A percentile compares a stretch with the other conserved stretches of the same genome.
These are phyloP conservation scores for Penicillium sp. DNA, from an alignment of 2,329 filamentous ascomycete genomes.

Conservation along the genomic window DNA sequence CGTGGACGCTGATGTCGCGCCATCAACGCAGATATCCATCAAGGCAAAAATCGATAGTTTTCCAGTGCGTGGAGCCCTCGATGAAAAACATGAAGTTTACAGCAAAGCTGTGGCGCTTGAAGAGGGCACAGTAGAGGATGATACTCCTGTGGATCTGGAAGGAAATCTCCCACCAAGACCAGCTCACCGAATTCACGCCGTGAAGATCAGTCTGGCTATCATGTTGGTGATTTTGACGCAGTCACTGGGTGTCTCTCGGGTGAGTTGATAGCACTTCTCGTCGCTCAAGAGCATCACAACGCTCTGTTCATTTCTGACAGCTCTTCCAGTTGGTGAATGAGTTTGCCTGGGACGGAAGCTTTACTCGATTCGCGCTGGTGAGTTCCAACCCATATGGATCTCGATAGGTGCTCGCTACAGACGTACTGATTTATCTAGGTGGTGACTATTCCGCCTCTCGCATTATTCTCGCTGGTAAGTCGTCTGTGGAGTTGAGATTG, in stretches of 20 bases:
- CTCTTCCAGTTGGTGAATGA: slow-evolving; percentile 8
- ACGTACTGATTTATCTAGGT: slow-evolving; percentile 2
- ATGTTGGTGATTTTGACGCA: slow-evolving; percentile 14
- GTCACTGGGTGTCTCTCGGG: slow-evolving; percentile 8
- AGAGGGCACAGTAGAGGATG: slow-evolving; percentile 6
- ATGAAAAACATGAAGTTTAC: slow-evolving; percentile 13
- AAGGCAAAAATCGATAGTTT: background rate
- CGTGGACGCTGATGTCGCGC: background rate
- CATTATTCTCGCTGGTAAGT: slow-evolving; percentile 11
- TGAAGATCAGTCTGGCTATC: slow-evolving; percentile 13
- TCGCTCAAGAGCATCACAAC: too few relatives aligned
- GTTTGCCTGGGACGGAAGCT: slow-evolving; percentile 10
- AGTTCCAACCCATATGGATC: background rate
- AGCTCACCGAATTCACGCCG: slow-evolving; percentile 3
- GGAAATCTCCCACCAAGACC: slow-evolving; percentile 7
- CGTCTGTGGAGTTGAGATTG: background rate
- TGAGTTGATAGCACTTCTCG: background rate
- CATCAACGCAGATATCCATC: background rate
- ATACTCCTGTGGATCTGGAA: slow-evolving; percentile 6
- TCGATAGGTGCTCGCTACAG: background rate
- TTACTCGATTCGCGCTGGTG: slow-evolving; percentile 11
- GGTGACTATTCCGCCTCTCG: slow-evolving; percentile 10
- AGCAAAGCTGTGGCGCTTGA: slow-evolving; percentile 12
- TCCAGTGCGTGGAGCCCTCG: slow-evolving; percentile 9
- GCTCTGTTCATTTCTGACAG: background rate